phyloP scores from a whole-genome alignment of 148 eudicot species.

The Rhododendron griersonianum region DNA sequence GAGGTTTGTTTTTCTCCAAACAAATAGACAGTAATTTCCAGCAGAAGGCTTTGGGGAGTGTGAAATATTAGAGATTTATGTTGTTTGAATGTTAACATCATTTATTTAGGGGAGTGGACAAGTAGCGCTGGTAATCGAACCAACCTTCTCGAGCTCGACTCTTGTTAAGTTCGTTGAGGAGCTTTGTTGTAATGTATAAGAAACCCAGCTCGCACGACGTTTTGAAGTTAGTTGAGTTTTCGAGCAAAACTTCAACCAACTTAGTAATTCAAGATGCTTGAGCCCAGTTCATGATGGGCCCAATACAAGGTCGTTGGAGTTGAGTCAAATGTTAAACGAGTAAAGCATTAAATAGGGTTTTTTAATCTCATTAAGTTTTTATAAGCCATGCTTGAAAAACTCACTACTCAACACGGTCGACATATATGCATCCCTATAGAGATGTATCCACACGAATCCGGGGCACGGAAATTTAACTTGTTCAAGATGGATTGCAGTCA shows the following conservation, averaged over 20 bases:
- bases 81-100: background rate
- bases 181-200: background rate
- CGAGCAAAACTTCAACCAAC: background rate
- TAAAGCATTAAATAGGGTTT: background rate
- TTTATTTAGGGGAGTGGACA: background rate
- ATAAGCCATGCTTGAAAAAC: background rate
- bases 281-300: background rate
- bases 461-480: background rate
- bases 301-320: background rate
- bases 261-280: background rate
- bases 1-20: too few species aligned
- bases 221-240: background rate
- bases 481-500: background rate
- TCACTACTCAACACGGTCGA: background rate
- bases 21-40: too few species aligned
- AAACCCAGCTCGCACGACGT: background rate
- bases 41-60: too few species aligned
- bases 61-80: background rate
- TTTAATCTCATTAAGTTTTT: background rate
- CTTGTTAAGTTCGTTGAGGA: background rate
- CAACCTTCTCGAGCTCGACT: background rate
- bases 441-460: background rate
- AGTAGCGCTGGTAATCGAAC: background rate
- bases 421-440: too few species aligned
- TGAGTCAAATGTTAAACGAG: background rate